phyloP scores from a whole-genome alignment of 305 asterid genomes.

The Nicotiana rustica region DNA sequence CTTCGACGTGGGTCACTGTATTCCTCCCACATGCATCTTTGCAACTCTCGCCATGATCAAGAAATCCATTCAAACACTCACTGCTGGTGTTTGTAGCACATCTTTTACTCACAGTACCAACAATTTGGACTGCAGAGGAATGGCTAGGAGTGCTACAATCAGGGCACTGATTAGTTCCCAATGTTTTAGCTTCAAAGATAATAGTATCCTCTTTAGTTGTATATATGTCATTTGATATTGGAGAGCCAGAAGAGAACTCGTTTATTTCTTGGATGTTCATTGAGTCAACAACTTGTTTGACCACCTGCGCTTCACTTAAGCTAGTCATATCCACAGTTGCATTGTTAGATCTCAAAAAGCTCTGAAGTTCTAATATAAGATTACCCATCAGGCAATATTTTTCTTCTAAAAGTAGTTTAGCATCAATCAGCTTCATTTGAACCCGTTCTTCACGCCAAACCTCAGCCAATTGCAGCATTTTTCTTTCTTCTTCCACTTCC shows the following conservation, averaged over 20 bases:
- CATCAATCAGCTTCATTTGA: conserved; percentile 67
- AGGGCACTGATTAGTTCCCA: conserved; percentile 18
- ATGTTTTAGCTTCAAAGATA: conserved; percentile 35
- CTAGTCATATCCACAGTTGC: conserved; percentile 31
- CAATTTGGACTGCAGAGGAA: conserved; percentile 31
- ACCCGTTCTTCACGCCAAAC: conserved; percentile 71
- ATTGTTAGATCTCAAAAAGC: conserved; percentile 42
- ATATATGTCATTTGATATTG: conserved; percentile 32
- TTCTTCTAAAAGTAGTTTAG: conserved; percentile 58
- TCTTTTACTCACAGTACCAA: conserved; percentile 12
- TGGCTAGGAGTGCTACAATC: conserved; percentile 29
- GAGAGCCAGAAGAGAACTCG: conserved; percentile 38
- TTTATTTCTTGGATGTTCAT: conserved; percentile 36
- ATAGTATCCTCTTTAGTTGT: conserved; percentile 35
- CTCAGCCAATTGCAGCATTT: conserved; percentile 63
- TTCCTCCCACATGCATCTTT: conserved; percentile 31
- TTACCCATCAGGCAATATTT: conserved; percentile 52
- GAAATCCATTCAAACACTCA: conserved; percentile 13
- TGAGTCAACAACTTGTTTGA: conserved; percentile 33
- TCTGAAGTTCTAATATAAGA: conserved; percentile 49
- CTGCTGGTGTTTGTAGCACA: not conserved
- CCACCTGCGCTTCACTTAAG: conserved; percentile 31
- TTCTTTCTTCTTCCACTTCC: conserved; percentile 61
- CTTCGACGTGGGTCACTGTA: conserved; percentile 36
- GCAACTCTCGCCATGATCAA: conserved; percentile 21